Percentiles rank a stretch among this genome's conserved stretches.
Evolutionary conservation across 164 flowering plant genomes (phyloP).

Genomic region (Berberis vulgaris): DNA sequence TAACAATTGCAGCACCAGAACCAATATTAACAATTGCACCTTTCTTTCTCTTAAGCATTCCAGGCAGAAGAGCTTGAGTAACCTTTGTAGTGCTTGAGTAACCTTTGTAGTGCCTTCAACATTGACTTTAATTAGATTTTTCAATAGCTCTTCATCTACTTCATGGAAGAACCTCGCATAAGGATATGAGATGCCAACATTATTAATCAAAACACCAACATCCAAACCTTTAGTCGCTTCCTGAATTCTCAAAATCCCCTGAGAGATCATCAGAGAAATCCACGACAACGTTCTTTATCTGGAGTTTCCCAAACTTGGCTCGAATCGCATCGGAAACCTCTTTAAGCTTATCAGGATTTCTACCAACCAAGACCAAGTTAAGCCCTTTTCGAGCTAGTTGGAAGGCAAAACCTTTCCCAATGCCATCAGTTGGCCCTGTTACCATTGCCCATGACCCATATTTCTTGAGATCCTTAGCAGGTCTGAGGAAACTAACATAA

Average conservation of each 20-base stretch:
- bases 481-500: conserved; percentile 63
- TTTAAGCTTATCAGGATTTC: conserved; percentile 58
- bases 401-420: conserved; percentile 81
- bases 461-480: conserved; percentile 62
- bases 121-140: conserved; percentile 59
- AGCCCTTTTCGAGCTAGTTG: conserved; percentile 73
- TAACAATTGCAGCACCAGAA: conserved; percentile 72
- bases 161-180: conserved; percentile 83
- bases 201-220: conserved; percentile 81
- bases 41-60: conserved; percentile 75
- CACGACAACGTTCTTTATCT: conserved; percentile 61
- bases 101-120: conserved; percentile 75
- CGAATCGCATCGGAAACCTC: conserved; percentile 45
- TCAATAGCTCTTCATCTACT: conserved; percentile 56
- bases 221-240: conserved; percentile 65
- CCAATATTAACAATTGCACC: conserved; percentile 94
- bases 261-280: conserved; percentile 72
- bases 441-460: conserved; percentile 95
- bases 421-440: conserved; percentile 91
- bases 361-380: conserved; percentile 64
- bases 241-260: conserved; percentile 48
- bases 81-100: conserved; percentile 69
- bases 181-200: conserved; percentile 70
- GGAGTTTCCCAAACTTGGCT: conserved; percentile 31
- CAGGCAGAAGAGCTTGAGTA: conserved; percentile 67